A percentile compares a stretch with the other conserved stretches of the same genome.
Conservation (phyloP, 805 yeast species). For the Sugiyamaella floridensis region DNA sequence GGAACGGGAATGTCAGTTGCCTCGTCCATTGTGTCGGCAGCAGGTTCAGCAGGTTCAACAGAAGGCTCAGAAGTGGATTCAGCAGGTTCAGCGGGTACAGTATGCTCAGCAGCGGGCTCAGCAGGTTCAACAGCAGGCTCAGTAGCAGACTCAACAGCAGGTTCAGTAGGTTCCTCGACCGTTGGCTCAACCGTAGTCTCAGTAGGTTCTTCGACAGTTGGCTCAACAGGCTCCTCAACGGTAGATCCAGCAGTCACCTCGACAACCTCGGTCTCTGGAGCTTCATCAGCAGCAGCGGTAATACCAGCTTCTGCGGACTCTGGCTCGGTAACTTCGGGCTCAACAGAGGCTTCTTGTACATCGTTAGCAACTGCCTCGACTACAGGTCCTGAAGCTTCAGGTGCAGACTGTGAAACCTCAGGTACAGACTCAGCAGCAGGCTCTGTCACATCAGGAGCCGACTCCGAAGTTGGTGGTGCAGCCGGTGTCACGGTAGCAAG, state of each 20-base stretch:
- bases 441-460: too few relatives aligned
- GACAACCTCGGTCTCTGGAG: background rate
- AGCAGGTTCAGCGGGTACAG: background rate
- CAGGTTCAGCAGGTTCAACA: constrained; percentile 1
- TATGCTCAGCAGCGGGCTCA: constrained; percentile 1
- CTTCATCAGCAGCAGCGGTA: background rate
- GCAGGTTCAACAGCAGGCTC: constrained; percentile 6
- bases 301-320: background rate
- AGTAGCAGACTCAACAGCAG: constrained; percentile 1
- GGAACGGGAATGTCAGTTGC: background rate
- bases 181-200: constrained; percentile 5
- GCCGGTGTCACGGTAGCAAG: too few relatives aligned
- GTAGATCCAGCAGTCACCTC: background rate
- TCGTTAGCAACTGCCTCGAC: constrained; percentile 4
- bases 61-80: constrained; percentile 3
- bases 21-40: background rate
- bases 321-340: constrained; percentile 2
- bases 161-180: constrained; percentile 1
- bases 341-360: constrained; percentile 9
- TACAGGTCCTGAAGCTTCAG: background rate
- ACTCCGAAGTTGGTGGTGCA: too few relatives aligned
- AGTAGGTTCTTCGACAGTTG: background rate
- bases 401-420: too few relatives aligned
- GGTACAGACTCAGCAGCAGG: background rate
- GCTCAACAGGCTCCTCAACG: background rate